phyloP scores from a whole-genome alignment of 306 rosid genomes.

The Luffa aegyptiaca region DNA sequence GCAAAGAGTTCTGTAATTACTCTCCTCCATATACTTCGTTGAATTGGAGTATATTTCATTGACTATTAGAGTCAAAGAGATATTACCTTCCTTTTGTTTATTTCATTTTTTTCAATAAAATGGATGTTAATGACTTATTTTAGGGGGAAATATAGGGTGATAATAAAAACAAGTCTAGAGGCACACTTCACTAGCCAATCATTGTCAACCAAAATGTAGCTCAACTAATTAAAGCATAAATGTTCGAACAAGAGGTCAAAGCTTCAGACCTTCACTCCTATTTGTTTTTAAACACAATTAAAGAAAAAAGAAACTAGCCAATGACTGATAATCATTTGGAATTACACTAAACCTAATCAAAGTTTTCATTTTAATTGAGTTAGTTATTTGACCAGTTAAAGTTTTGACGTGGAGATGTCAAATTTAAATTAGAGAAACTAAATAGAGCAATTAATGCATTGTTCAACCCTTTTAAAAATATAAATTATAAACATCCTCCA shows the following conservation, averaged over 20 bases:
- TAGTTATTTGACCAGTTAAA: neutral
- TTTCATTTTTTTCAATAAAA: neutral
- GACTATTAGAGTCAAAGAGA: neutral
- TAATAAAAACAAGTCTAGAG: neutral
- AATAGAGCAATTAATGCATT: neutral
- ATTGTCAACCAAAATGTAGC: too few relatives aligned
- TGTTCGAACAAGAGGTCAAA: too few relatives aligned
- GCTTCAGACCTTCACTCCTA: too few relatives aligned
- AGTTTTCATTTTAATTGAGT: neutral
- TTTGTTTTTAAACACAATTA: too few relatives aligned
- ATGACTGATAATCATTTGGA: neutral
- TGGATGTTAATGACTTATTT: neutral
- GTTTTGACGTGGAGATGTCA: neutral
- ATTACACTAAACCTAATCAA: neutral
- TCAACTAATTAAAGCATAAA: too few relatives aligned
- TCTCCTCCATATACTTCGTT: neutral
- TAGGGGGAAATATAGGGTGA: neutral
- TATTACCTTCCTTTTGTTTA: neutral
- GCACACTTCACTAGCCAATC: neutral
- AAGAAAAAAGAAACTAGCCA: too few relatives aligned
- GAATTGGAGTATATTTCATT: too few relatives aligned
- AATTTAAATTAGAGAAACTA: neutral
- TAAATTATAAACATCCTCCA: neutral
- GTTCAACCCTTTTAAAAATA: neutral
- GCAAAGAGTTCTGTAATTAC: neutral